phyloP scores from a whole-genome alignment of 1,284 basidiomycete genomes.

The Kwoniella shivajii region DNA sequence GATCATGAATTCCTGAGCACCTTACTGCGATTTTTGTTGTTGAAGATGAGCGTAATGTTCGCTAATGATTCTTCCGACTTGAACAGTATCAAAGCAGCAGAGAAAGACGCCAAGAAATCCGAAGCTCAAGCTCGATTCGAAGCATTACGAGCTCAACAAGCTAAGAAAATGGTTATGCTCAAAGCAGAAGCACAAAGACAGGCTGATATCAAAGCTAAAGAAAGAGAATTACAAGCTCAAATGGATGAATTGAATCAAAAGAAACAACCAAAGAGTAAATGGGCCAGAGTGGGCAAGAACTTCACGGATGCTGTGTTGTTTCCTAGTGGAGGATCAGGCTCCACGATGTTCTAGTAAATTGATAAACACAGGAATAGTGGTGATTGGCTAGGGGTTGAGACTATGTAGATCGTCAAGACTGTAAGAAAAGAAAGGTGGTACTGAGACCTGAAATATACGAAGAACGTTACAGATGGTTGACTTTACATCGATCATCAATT shows the following conservation, averaged over 20 bases:
- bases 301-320: constrained; percentile 38
- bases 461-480: no score
- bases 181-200: constrained; percentile 33
- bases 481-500: no score
- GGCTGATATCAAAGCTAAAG: constrained; percentile 20
- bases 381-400: not conserved
- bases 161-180: constrained; percentile 30
- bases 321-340: constrained; percentile 13
- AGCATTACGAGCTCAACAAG: constrained; percentile 41
- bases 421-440: not conserved
- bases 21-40: no score
- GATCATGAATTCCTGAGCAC: no score
- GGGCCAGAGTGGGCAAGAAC: constrained; percentile 34
- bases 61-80: not conserved
- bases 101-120: constrained; percentile 33
- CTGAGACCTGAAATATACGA: no score
- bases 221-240: constrained; percentile 17
- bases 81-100: constrained; percentile 29
- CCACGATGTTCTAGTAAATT: not conserved
- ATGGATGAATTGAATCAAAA: not conserved
- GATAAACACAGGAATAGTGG: not conserved
- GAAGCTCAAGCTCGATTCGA: constrained; percentile 43
- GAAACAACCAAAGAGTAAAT: constrained; percentile 26
- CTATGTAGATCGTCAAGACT: not conserved
- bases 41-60: no score